These are phyloP conservation scores for Fomitopsis pulvina DNA, from an alignment of 768 basidiomycete genomes.

Conservation along the genomic window DNA sequence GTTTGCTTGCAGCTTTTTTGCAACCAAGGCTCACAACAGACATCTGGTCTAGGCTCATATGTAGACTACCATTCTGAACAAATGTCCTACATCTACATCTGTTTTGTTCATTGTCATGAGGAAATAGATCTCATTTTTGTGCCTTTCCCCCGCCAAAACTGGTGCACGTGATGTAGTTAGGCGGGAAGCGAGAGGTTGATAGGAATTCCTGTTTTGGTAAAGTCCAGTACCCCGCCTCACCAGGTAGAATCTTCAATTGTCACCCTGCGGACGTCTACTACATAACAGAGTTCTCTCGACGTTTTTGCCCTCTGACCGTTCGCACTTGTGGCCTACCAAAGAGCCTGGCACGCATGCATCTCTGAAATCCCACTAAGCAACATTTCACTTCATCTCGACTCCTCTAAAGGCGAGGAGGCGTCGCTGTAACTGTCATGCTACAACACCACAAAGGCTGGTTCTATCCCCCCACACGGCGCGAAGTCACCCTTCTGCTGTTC, in stretches of 20 bases:
- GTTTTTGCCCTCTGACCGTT: no score
- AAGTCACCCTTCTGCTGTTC: conserved; percentile 62
- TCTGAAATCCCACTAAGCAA: neutral
- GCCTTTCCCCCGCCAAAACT: no score
- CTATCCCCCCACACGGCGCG: conserved; percentile 65
- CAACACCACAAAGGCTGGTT: conserved; percentile 43
- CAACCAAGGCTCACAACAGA: no score
- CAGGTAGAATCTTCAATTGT: neutral
- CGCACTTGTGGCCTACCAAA: no score
- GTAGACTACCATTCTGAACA: no score
- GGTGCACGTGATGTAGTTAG: no score
- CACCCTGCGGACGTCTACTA: neutral
- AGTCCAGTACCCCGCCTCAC: neutral
- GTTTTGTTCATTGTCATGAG: no score
- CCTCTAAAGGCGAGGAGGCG: neutral
- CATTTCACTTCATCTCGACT: neutral
- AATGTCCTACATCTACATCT: no score
- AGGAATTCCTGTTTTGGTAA: neutral
- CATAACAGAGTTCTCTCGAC: neutral
- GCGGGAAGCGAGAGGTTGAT: neutral
- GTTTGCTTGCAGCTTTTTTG: no score
- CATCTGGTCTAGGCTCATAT: no score
- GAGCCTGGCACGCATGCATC: no score
- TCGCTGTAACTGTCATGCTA: conserved; percentile 16
- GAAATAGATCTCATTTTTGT: no score